Conservation (phyloP, 352 stramenopile species). For the Globisporangium middletonii region DNA sequence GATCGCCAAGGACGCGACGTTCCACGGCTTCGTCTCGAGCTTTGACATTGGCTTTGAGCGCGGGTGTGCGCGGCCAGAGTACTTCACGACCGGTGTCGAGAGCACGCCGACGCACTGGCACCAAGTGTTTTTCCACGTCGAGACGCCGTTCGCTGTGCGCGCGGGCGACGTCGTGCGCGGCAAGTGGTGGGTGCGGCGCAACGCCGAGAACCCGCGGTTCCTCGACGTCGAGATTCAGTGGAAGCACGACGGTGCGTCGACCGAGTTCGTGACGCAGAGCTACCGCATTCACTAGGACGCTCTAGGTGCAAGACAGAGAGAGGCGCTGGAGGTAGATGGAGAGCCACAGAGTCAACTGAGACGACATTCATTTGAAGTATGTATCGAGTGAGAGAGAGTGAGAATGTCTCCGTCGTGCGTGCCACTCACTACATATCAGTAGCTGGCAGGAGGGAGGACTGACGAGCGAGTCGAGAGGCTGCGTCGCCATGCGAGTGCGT, state of each 20-base stretch:
- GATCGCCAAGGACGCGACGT: conserved; percentile 80
- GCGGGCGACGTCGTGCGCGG: conserved; percentile 76
- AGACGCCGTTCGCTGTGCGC: conserved; percentile 63
- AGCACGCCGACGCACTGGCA: conserved; percentile 98
- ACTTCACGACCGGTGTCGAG: conserved; percentile 91
- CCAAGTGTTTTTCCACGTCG: conserved; percentile 97
- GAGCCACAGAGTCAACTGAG: background rate
- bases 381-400: too few relatives aligned
- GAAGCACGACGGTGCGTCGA: conserved; percentile 34
- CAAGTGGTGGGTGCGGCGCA: conserved; percentile 85
- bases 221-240: conserved; percentile 89
- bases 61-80: conserved; percentile 89
- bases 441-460: background rate
- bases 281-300: conserved; percentile 71
- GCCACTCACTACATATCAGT: background rate
- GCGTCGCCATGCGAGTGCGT: background rate
- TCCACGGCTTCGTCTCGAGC: conserved; percentile 95
- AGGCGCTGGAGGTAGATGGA: background rate
- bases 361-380: background rate
- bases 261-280: conserved; percentile 39
- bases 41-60: conserved; percentile 97
- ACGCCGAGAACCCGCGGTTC: conserved; percentile 91
- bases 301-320: background rate
- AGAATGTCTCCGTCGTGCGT: background rate
- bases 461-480: too few relatives aligned